Evolutionary conservation across 1,284 basidiomycete species (phyloP).

Genomic region (Cryptococcus floricola): DNA sequence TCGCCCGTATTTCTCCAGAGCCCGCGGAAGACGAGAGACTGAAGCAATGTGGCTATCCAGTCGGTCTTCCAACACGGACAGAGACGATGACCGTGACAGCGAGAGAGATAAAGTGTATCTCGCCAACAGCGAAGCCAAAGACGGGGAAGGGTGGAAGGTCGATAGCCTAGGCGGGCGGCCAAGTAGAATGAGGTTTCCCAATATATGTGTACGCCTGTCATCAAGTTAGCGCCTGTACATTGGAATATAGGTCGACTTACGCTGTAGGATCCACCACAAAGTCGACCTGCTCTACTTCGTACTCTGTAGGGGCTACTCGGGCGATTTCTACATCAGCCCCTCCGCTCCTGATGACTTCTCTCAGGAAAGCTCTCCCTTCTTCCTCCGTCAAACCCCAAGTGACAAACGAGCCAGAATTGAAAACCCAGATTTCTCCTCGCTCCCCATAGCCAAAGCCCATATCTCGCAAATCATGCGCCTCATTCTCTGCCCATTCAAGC

Average conservation of each 20-base stretch:
- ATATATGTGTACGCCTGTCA: constrained; percentile 68
- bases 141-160: constrained; percentile 43
- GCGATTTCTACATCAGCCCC: constrained; percentile 59
- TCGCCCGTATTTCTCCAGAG: constrained; percentile 70
- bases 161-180: constrained; percentile 58
- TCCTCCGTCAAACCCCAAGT: constrained; percentile 81
- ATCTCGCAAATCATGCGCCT: constrained; percentile 46
- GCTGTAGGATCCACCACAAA: constrained; percentile 83
- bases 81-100: constrained; percentile 75
- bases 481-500: constrained; percentile 51
- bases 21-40: constrained; percentile 69
- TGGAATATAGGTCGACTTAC: constrained; percentile 51
- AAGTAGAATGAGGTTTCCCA: constrained; percentile 85
- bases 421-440: constrained; percentile 81
- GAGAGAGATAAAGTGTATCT: constrained; percentile 87
- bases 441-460: constrained; percentile 53
- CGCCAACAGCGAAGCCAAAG: constrained; percentile 60
- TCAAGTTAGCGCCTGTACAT: background rate
- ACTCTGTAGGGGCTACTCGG: constrained; percentile 56
- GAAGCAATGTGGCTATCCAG: constrained; percentile 75
- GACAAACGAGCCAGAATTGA: constrained; percentile 77
- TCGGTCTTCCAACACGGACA: constrained; percentile 75
- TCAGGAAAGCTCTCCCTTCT: constrained; percentile 66
- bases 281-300: constrained; percentile 83
- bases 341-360: constrained; percentile 58